These are phyloP conservation scores for Ophiostoma ulmi DNA, from an alignment of 2,329 filamentous ascomycete genomes.

Conservation along the genomic window DNA sequence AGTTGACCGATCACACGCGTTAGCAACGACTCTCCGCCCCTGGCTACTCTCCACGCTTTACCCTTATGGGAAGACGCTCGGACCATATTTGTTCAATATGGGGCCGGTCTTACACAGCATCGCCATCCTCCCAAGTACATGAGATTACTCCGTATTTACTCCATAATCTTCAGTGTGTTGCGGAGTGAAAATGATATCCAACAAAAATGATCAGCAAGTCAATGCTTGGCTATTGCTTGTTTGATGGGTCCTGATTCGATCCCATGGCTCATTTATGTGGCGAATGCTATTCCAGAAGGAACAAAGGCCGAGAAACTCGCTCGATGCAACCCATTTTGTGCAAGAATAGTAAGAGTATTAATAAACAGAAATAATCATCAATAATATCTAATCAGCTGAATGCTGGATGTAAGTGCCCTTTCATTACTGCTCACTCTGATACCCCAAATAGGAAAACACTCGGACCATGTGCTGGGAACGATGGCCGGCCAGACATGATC, in stretches of 20 bases:
- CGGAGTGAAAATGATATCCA: no score
- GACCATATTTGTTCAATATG: not conserved
- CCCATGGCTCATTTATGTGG: not conserved
- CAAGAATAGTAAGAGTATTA: not conserved
- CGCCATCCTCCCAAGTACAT: not conserved
- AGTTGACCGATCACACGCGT: not conserved
- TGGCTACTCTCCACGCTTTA: not conserved
- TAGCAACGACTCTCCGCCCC: no score
- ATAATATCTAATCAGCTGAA: not conserved
- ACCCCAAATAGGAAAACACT: not conserved
- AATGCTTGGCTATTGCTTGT: not conserved
- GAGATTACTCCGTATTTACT: no score
- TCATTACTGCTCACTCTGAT: not conserved
- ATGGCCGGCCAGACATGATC: not conserved
- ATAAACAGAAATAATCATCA: no score
- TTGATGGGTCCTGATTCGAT: not conserved
- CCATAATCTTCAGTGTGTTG: no score
- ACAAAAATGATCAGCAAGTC: not conserved
- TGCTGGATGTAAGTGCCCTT: not conserved
- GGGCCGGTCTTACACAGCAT: not conserved
- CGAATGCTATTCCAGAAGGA: not conserved
- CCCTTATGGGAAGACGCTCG: not conserved
- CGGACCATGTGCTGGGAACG: not conserved
- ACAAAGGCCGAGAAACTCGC: not conserved
- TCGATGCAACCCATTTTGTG: not conserved